These are phyloP conservation scores for Globisporangium radiosum DNA, from an alignment of 352 stramenopile genomes.

Conservation along the genomic window DNA sequence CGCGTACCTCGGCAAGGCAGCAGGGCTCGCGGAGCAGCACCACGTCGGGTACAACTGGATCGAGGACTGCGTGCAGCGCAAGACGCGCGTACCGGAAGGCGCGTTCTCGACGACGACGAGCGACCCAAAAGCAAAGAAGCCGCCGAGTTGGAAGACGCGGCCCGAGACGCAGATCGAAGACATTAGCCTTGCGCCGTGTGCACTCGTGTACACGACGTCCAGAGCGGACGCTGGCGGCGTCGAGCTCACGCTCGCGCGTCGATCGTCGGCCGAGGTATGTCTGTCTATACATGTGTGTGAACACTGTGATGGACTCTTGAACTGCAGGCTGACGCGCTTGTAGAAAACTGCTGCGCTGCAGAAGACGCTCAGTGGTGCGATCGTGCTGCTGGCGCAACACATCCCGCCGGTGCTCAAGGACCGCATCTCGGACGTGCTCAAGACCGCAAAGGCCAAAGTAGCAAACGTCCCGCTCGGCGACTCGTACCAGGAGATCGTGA, in stretches of 20 bases:
- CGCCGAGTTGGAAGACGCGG: constrained; percentile 40
- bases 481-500: constrained; percentile 70
- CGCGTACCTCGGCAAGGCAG: constrained; percentile 41
- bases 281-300: not conserved
- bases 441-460: constrained; percentile 67
- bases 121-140: constrained; percentile 3
- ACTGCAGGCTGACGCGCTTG: not conserved
- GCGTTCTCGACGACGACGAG: constrained; percentile 25
- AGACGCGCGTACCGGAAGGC: constrained; percentile 45
- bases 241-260: constrained; percentile 45
- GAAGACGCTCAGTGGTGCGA: constrained; percentile 38
- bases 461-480: constrained; percentile 66
- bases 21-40: constrained; percentile 45
- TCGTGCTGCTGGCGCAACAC: constrained; percentile 72
- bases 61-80: constrained; percentile 64
- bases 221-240: constrained; percentile 23
- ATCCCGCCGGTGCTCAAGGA: constrained; percentile 59
- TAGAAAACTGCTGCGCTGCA: constrained; percentile 54
- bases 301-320: not conserved
- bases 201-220: constrained; percentile 36
- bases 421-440: constrained; percentile 57
- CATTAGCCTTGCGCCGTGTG: constrained; percentile 32
- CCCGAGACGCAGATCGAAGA: constrained; percentile 46
- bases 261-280: constrained; percentile 35
- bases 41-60: constrained; percentile 78